phyloP scores from a whole-genome alignment of 1,139 yeast genomes.

The Sugiyamaella pinicola region DNA sequence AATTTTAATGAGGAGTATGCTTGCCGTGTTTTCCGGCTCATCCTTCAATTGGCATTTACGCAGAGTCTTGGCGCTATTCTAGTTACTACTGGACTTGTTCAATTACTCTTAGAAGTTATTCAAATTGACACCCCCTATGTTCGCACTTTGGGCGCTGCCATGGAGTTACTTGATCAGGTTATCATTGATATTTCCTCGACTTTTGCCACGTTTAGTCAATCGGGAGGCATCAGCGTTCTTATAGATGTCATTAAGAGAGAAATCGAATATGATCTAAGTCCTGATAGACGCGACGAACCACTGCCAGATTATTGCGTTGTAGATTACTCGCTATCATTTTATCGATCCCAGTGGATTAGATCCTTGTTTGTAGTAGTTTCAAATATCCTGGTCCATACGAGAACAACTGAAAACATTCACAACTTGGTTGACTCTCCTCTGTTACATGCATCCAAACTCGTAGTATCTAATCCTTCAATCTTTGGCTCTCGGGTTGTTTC shows the following conservation, averaged over 20 bases:
- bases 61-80: conserved; percentile 45
- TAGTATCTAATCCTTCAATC: conserved; percentile 57
- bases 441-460: conserved; percentile 58
- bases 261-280: conserved; percentile 61
- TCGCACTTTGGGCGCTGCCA: conserved; percentile 65
- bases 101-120: conserved; percentile 65
- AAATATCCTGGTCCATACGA: conserved; percentile 66
- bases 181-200: conserved; percentile 53
- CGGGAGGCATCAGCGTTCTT: conserved; percentile 65
- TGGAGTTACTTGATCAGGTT: conserved; percentile 61
- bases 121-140: conserved; percentile 53
- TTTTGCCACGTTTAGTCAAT: conserved; percentile 61
- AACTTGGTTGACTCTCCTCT: conserved; percentile 84
- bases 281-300: conserved; percentile 42
- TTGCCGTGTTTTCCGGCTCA: conserved; percentile 36
- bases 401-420: conserved; percentile 77
- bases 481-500: conserved; percentile 76
- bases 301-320: conserved; percentile 54
- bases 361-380: conserved; percentile 61
- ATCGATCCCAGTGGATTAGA: conserved; percentile 56
- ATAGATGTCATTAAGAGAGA: conserved; percentile 67
- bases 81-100: conserved; percentile 71
- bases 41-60: conserved; percentile 35
- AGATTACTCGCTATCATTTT: conserved; percentile 61
- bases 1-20: conserved; percentile 38